A percentile compares a stretch with the other conserved stretches of the same genome.
phyloP scores from a whole-genome alignment of 2,329 filamentous ascomycete genomes.

The Verticillium klebahnii region DNA sequence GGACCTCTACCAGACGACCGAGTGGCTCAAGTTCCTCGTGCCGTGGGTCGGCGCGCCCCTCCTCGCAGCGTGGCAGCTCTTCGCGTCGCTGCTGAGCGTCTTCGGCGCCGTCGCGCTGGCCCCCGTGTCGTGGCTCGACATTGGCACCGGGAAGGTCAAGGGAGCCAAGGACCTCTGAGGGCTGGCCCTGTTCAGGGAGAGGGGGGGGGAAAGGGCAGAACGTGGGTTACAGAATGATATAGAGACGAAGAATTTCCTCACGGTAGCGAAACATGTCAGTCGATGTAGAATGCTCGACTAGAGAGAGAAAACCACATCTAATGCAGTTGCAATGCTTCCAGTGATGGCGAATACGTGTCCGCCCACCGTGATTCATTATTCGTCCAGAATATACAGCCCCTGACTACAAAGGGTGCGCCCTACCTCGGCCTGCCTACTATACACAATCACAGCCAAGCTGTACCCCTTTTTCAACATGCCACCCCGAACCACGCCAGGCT shows the following conservation, averaged over 20 bases:
- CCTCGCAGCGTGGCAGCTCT: constrained; percentile 54
- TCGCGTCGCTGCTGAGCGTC: constrained; percentile 61
- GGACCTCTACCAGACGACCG: constrained; percentile 74
- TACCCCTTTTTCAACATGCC: background rate
- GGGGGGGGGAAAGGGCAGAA: background rate
- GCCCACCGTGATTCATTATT: background rate
- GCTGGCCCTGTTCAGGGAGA: background rate
- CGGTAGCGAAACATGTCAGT: no score
- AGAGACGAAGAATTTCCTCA: no score
- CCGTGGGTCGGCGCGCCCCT: constrained; percentile 55
- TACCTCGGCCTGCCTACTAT: background rate
- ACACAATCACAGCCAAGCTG: constrained; percentile 1
- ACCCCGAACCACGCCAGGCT: background rate
- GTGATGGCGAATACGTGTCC: background rate
- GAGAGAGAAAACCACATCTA: no score
- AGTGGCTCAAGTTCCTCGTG: constrained; percentile 68
- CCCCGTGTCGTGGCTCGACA: constrained; percentile 7
- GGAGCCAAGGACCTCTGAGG: background rate
- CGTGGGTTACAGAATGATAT: no score
- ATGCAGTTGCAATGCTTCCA: background rate
- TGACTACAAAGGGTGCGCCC: background rate
- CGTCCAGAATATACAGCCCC: constrained; percentile 14
- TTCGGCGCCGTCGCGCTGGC: constrained; percentile 32
- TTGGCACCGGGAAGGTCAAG: background rate
- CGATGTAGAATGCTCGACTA: no score